Conservation (phyloP, 352 stramenopile species). For the Pythium periplocum region DNA sequence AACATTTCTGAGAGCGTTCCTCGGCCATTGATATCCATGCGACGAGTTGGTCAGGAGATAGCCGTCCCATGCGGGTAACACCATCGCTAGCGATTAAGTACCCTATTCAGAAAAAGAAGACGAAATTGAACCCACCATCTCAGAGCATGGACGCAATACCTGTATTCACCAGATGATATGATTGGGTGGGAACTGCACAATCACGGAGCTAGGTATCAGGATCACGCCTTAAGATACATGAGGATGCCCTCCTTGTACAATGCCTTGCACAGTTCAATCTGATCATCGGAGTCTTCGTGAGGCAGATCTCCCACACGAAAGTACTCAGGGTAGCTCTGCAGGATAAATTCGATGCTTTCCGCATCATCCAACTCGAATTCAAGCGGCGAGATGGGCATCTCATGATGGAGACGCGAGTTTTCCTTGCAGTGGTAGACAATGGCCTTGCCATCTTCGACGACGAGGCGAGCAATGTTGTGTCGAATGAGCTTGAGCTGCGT, state of each 20-base stretch:
- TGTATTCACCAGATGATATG: too few species aligned
- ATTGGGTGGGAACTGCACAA: too few species aligned
- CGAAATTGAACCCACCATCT: too few species aligned
- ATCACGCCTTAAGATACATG: slow-evolving; percentile 51
- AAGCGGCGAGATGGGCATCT: slow-evolving; percentile 58
- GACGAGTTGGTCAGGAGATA: too few species aligned
- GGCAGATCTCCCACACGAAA: slow-evolving; percentile 75
- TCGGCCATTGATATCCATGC: too few species aligned
- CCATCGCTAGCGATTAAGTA: too few species aligned
- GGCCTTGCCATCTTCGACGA: slow-evolving; percentile 72
- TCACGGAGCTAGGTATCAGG: too few species aligned
- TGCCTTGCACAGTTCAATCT: slow-evolving; percentile 60
- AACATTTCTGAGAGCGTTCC: too few species aligned
- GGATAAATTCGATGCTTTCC: slow-evolving; percentile 74
- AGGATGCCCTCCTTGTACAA: slow-evolving; percentile 77
- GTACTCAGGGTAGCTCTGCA: slow-evolving; percentile 68
- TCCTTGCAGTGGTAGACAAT: slow-evolving; percentile 78
- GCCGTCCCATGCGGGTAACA: too few species aligned
- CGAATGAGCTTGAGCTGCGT: slow-evolving; percentile 70
- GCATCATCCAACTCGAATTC: slow-evolving; percentile 80
- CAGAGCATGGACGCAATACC: too few species aligned
- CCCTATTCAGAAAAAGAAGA: too few species aligned
- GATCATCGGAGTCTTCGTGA: slow-evolving; percentile 65
- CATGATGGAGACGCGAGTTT: slow-evolving; percentile 73
- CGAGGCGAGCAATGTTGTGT: slow-evolving; percentile 60